Conservation (phyloP, 352 stramenopile species). For the Globisporangium radiosum region DNA sequence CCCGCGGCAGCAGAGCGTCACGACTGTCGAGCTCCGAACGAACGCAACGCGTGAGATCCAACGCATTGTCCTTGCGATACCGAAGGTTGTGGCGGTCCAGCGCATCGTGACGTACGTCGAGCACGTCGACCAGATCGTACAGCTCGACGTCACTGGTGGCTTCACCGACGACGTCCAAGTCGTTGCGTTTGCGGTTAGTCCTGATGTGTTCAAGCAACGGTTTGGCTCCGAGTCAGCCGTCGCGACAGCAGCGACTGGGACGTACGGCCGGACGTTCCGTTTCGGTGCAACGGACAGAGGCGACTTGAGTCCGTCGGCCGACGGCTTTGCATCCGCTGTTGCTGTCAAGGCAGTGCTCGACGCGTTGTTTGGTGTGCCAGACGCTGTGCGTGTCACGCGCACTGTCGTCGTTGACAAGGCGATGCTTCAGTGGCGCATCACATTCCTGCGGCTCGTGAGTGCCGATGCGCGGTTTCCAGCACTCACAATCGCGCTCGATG, state of each 20-base stretch:
- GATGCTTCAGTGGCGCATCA: constrained; percentile 43
- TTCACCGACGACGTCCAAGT: constrained; percentile 37
- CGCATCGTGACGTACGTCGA: constrained; percentile 44
- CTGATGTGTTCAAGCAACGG: constrained; percentile 33
- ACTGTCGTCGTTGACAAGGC: constrained; percentile 26
- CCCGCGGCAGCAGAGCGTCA: constrained; percentile 64
- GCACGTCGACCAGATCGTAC: constrained; percentile 52
- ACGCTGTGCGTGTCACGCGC: constrained; percentile 25
- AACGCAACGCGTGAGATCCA: constrained; percentile 66
- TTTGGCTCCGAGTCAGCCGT: constrained; percentile 29
- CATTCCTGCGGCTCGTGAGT: constrained; percentile 37
- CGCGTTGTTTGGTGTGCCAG: constrained; percentile 19
- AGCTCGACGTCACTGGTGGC: constrained; percentile 34
- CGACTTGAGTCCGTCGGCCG: constrained; percentile 17
- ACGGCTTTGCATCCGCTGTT: constrained; percentile 42
- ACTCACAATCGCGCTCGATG: constrained; percentile 22
- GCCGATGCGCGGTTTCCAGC: constrained; percentile 26
- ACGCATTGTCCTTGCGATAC: constrained; percentile 36
- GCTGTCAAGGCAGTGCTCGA: constrained; percentile 41
- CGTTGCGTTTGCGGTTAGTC: constrained; percentile 42
- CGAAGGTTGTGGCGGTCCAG: constrained; percentile 57
- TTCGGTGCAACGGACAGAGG: constrained; percentile 19
- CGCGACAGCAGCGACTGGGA: constrained; percentile 22
- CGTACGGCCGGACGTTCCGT: constrained; percentile 39
- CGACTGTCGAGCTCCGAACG: constrained; percentile 36